Base-by-base conservation (phyloP, 768 basidiomycete species). In the Collybia mongolica region DNA sequence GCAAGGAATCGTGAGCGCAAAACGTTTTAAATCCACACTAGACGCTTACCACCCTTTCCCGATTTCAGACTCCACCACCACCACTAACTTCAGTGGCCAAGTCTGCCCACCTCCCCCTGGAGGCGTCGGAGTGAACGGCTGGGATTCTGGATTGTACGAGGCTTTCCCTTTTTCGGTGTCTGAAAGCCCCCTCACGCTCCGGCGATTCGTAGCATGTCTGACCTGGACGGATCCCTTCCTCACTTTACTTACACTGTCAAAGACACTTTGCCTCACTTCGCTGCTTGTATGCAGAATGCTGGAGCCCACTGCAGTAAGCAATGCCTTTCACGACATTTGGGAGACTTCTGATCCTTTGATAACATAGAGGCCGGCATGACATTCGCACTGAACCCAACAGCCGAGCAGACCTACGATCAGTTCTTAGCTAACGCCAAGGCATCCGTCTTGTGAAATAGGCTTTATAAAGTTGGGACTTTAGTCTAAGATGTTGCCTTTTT, bases 71-170 rank as follows among this genome's bases (percentile, higher is more conserved):
- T 32, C 32, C 14, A 11, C 32, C 11, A 32, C 32, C 32, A 32
- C 32, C 14, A 32, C 32, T 9, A 32, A 32, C 32, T 32, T 32
- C 14, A 32, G 32, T 12, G 32, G 52, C 42, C 38, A 39, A 6
- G 52, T 56, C 14, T 60, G 58, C 51, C 51, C 53, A 5, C 55
- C 51, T 51, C n/a, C 55, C 53, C 29, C 56, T 59, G 58, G 52
- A 32, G 32, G 32, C 9, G 55, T 47, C 6, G 15, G 38, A 8
- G 3, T 15, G 18, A 19, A 6, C 35, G 37, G 29, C 9, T 19
- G 35, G 20, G 28, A 2, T 12, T 5, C 2, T 18, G 32, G 44
- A 15, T 9, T 26, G 39, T 19, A n/a, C 9, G 3, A 28, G 28
- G 18, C n/a, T 22, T 11, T n/a, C 43, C 28, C 5, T 14, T 2